Conservation (phyloP, 345 rosid genomes). For the Combretum micranthum region DNA sequence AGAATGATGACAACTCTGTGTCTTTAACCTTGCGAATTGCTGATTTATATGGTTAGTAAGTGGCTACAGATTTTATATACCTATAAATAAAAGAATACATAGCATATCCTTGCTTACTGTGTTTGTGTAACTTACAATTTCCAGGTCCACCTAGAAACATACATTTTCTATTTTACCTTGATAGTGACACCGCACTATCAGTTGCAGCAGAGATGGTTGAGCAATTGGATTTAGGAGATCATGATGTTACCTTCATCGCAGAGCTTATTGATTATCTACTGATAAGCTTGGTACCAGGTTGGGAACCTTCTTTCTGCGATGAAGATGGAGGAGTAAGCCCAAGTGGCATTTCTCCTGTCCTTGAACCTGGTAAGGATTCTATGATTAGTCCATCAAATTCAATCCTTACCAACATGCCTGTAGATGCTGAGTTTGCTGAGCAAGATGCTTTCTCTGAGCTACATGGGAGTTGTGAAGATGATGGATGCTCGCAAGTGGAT, state of each 20-base stretch:
- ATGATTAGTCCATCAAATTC: conserved; percentile 23
- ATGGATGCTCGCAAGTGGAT: background rate
- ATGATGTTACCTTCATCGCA: conserved; percentile 66
- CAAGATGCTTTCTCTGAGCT: conserved; percentile 11
- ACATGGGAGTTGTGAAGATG: conserved; percentile 9
- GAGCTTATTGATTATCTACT: conserved; percentile 62
- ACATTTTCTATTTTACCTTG: conserved; percentile 62
- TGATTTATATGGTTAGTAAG: conserved; percentile 39
- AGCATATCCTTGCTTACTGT: no score
- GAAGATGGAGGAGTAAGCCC: conserved; percentile 18
- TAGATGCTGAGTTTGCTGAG: conserved; percentile 3
- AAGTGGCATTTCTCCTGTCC: conserved; percentile 7
- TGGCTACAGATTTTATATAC: no score
- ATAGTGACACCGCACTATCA: conserved; percentile 59
- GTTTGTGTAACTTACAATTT: background rate
- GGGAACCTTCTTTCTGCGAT: conserved; percentile 32
- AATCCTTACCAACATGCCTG: conserved; percentile 15
- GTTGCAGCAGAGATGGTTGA: conserved; percentile 82
- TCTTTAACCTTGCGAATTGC: conserved; percentile 51
- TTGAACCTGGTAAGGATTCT: conserved; percentile 14
- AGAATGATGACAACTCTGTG: conserved; percentile 38
- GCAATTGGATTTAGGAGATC: conserved; percentile 55
- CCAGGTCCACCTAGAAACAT: conserved; percentile 53
- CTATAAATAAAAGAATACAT: no score
- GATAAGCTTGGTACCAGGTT: conserved; percentile 36